phyloP scores from a whole-genome alignment of 2,329 filamentous ascomycete species.

The Cladosporium sp. region DNA sequence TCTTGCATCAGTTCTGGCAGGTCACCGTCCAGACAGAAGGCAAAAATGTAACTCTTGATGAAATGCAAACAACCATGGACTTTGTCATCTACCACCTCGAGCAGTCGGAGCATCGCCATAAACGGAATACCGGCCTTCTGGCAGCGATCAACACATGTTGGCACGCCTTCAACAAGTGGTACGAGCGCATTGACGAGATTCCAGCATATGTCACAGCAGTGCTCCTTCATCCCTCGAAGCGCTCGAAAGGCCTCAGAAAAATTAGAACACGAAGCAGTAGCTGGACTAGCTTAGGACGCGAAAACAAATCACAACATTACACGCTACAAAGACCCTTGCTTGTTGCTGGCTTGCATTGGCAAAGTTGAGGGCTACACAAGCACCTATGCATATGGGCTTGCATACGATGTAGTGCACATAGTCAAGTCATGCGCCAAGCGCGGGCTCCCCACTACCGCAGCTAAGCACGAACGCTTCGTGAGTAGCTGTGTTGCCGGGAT shows the following conservation, averaged over 20 bases:
- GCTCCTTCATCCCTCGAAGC: neutral
- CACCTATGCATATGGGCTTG: neutral
- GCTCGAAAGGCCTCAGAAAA: neutral
- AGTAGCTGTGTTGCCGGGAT: neutral
- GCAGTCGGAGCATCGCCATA: neutral
- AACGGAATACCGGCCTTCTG: neutral
- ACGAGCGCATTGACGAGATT: neutral
- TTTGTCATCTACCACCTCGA: neutral
- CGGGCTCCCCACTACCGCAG: neutral
- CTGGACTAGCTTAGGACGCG: neutral
- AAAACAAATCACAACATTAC: neutral
- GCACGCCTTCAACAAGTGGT: neutral
- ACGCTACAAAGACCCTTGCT: neutral
- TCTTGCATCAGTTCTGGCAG: neutral
- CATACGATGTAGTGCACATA: neutral
- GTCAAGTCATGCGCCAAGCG: neutral
- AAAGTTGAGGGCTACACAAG: neutral
- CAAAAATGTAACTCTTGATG: neutral
- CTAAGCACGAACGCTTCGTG: neutral
- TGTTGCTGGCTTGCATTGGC: neutral
- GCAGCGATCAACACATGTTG: neutral
- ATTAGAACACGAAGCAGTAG: too few species aligned
- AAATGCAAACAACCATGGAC: neutral
- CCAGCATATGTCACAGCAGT: neutral
- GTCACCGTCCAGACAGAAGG: neutral